Percentiles rank a stretch among this genome's conserved stretches.
phyloP scores from a whole-genome alignment of 2,329 filamentous ascomycete species.

The Fusarium sarcochroum region DNA sequence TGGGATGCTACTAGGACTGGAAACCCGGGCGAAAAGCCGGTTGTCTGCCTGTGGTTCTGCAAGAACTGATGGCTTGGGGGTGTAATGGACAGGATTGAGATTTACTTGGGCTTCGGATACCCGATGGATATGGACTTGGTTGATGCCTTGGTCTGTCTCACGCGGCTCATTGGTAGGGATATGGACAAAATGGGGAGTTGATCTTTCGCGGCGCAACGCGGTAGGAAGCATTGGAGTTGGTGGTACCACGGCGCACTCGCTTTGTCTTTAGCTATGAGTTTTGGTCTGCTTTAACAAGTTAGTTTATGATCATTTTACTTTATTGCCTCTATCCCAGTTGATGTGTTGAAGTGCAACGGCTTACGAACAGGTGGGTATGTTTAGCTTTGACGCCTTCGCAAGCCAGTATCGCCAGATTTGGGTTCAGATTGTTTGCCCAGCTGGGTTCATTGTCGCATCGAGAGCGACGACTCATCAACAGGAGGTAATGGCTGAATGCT shows the following conservation, averaged over 20 bases:
- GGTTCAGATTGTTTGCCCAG: too few relatives aligned
- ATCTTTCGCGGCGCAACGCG: not conserved
- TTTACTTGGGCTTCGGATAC: not conserved
- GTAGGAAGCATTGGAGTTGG: constrained; percentile 15
- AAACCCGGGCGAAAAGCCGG: constrained; percentile 62
- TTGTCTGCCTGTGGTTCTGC: constrained; percentile 73
- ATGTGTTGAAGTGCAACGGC: too few relatives aligned
- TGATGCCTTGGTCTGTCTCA: not conserved
- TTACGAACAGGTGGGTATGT: too few relatives aligned
- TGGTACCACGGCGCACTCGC: not conserved
- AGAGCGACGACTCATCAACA: too few relatives aligned
- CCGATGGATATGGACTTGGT: not conserved
- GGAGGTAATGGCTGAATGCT: too few relatives aligned
- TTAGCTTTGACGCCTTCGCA: too few relatives aligned
- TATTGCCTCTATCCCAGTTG: not conserved
- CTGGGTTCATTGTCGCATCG: too few relatives aligned
- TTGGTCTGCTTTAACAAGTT: not conserved
- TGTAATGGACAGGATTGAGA: rapidly evolving
- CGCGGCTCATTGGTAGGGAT: not conserved
- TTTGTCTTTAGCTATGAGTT: constrained; percentile 1
- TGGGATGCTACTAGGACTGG: constrained; percentile 70
- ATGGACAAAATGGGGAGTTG: not conserved
- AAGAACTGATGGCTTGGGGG: constrained; percentile 58
- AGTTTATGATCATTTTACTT: not conserved
- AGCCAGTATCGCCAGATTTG: too few relatives aligned